Evolutionary conservation across 352 stramenopile genomes (phyloP).

Genomic region (Globisporangium solare): DNA sequence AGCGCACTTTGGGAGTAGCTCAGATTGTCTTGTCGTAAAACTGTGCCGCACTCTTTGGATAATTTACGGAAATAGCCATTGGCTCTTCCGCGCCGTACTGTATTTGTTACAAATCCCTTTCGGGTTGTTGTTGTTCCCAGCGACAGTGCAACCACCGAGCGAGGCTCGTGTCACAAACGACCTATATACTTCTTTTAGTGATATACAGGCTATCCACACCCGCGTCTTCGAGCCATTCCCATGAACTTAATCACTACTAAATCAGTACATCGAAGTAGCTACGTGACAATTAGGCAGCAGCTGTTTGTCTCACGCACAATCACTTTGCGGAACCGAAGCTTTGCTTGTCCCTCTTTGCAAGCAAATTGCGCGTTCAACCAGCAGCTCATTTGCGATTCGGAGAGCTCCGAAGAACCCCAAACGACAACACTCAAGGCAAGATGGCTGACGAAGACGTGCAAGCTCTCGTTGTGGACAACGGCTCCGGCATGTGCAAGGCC

Average conservation of each 20-base stretch:
- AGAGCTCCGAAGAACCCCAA: constrained; percentile 2
- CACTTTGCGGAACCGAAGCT: neutral
- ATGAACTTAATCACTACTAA: too few relatives aligned
- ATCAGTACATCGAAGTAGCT: too few relatives aligned
- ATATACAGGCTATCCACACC: too few relatives aligned
- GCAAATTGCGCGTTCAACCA: neutral
- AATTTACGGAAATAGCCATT: neutral
- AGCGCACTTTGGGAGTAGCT: too few relatives aligned
- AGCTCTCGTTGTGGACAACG: constrained; percentile 44
- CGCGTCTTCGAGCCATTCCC: too few relatives aligned
- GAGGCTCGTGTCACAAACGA: too few relatives aligned
- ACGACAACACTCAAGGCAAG: neutral
- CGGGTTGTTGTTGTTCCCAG: neutral
- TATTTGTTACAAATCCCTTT: neutral
- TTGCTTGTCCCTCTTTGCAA: too few relatives aligned
- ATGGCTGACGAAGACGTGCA: constrained; percentile 38
- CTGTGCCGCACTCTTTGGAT: too few relatives aligned
- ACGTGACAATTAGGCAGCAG: neutral
- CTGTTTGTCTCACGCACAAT: neutral
- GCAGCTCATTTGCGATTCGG: neutral
- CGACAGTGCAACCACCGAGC: too few relatives aligned
- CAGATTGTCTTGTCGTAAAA: too few relatives aligned
- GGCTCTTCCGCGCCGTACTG: neutral
- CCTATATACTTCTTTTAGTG: too few relatives aligned
- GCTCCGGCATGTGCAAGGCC: constrained; percentile 57